These are phyloP conservation scores for Colletotrichum horii DNA, from an alignment of 2,329 filamentous ascomycete genomes.

Conservation along the genomic window DNA sequence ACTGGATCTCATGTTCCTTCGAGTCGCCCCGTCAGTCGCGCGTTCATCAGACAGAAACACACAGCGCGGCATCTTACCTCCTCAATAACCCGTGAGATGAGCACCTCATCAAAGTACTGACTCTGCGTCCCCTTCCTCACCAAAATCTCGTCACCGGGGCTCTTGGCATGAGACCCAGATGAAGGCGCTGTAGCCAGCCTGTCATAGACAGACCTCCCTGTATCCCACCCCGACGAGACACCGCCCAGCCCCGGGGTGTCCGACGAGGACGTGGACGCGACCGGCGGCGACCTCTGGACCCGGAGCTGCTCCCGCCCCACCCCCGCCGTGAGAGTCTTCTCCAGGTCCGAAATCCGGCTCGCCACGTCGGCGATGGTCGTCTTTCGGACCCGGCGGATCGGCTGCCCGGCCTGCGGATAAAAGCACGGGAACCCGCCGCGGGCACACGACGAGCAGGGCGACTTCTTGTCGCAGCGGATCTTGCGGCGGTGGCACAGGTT, in stretches of 20 bases:
- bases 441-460: conserved; percentile 31
- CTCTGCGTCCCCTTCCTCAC: conserved; percentile 35
- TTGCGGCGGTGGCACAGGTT: conserved; percentile 34
- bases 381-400: conserved; percentile 27
- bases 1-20: conserved; percentile 26
- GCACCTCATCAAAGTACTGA: conserved; percentile 41
- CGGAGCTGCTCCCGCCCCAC: background rate
- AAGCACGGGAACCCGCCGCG: conserved; percentile 31
- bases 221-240: background rate
- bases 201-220: background rate
- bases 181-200: background rate
- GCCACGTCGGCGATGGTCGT: conserved; percentile 36
- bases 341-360: conserved; percentile 37
- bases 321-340: conserved; percentile 29
- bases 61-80: conserved; percentile 24
- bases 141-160: conserved; percentile 28
- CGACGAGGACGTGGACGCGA: background rate
- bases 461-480: conserved; percentile 33
- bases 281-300: background rate
- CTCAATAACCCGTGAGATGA: conserved; percentile 39
- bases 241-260: background rate
- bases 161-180: background rate
- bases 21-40: background rate
- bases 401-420: conserved; percentile 31
- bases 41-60: background rate